Evolutionary conservation across 805 yeast genomes (phyloP).

Genomic region (Yarrowia bubula): DNA sequence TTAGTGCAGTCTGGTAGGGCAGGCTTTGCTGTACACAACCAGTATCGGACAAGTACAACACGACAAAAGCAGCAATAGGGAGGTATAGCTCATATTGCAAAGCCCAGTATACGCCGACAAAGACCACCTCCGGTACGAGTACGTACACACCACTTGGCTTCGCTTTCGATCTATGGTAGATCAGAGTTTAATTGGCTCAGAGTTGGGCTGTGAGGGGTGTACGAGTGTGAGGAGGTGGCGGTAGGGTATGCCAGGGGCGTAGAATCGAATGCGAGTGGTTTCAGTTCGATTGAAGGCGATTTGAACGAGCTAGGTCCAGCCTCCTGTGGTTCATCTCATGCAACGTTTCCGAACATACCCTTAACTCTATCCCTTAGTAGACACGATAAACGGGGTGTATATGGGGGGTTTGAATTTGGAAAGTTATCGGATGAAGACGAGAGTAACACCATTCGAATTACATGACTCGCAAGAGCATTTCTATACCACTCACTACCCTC

Average conservation of each 20-base stretch:
- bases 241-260: neutral
- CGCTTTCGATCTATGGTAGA: slow-evolving; percentile 18
- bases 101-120: too few species aligned
- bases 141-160: too few species aligned
- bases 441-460: neutral
- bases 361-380: neutral
- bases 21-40: too few species aligned
- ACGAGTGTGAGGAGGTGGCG: neutral
- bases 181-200: neutral
- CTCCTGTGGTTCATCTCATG: too few species aligned
- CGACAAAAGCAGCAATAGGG: too few species aligned
- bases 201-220: neutral
- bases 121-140: too few species aligned
- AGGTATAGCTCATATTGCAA: too few species aligned
- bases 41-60: too few species aligned
- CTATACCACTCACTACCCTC: neutral
- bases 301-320: too few species aligned
- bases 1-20: too few species aligned
- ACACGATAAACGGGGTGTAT: neutral
- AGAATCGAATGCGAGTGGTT: neutral
- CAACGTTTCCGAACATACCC: neutral
- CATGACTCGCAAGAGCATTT: neutral
- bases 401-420: neutral
- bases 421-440: neutral
- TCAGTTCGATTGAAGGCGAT: too few species aligned